Evolutionary conservation across 2,329 filamentous ascomycete species (phyloP).

Genomic region (Paraconiothyrium sp.): DNA sequence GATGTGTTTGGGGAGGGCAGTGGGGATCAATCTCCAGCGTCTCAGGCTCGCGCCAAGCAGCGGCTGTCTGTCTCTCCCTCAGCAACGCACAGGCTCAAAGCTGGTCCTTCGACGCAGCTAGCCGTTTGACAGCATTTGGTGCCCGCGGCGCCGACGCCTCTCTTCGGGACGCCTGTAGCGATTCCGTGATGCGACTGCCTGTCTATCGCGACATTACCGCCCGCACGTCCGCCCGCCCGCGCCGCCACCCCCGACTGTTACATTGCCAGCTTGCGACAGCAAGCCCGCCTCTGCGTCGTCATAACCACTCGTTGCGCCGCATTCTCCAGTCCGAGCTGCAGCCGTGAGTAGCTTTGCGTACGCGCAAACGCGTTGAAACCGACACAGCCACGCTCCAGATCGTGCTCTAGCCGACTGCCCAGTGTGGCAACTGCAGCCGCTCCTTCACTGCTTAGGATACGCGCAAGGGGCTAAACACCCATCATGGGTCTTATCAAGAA

Average conservation of each 20-base stretch:
- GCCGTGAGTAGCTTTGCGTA: background rate
- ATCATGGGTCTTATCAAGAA: conserved; percentile 94
- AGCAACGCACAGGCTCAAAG: conserved; percentile 26
- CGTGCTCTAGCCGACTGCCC: conserved; percentile 18
- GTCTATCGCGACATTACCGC: conserved; percentile 10
- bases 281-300: conserved; percentile 6
- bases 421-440: conserved; percentile 23
- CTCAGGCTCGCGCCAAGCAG: conserved; percentile 23
- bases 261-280: conserved; percentile 11
- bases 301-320: background rate
- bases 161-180: background rate
- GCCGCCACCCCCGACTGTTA: conserved; percentile 5
- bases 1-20: conserved; percentile 22
- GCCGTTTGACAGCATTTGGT: conserved; percentile 28
- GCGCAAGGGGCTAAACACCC: conserved; percentile 1
- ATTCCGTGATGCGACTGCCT: background rate
- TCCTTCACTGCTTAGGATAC: conserved; percentile 24
- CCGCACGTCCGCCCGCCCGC: conserved; percentile 8
- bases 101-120: conserved; percentile 20
- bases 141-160: conserved; percentile 19
- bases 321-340: background rate
- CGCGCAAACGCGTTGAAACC: conserved; percentile 20
- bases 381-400: conserved; percentile 37
- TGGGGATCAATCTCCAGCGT: conserved; percentile 18
- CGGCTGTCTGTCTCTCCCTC: conserved; percentile 13